A percentile compares a stretch with the other conserved stretches of the same genome.
Conservation (phyloP, 345 rosid genomes). For the Alliaria petiolata region DNA sequence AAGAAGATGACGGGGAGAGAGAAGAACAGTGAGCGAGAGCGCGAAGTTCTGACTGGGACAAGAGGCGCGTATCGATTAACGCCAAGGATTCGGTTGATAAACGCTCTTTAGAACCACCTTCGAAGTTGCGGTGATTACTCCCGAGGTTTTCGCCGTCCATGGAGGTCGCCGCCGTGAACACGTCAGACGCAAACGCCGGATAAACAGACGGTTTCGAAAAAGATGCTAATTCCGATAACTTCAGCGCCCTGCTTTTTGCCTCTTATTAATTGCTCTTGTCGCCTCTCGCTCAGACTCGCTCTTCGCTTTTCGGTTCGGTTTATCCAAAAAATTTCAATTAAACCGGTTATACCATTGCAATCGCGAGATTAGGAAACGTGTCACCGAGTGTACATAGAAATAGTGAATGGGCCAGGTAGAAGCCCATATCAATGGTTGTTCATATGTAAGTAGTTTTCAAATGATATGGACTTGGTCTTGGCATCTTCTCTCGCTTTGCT, state of each 20-base stretch:
- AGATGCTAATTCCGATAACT: background rate
- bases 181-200: constrained; percentile 1
- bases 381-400: background rate
- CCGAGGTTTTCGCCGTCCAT: constrained; percentile 29
- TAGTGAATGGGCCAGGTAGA: background rate
- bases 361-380: background rate
- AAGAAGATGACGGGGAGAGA: constrained; percentile 45
- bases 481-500: background rate
- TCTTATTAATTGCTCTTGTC: background rate
- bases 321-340: background rate
- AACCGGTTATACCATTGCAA: background rate
- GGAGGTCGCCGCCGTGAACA: constrained; percentile 42
- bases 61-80: constrained; percentile 56
- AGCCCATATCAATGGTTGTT: background rate
- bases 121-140: constrained; percentile 2
- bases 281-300: background rate
- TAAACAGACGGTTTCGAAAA: constrained; percentile 10
- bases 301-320: constrained; percentile 12
- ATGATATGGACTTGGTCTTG: background rate
- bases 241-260: background rate
- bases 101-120: constrained; percentile 4
- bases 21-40: constrained; percentile 58
- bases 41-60: constrained; percentile 64
- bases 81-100: constrained; percentile 46
- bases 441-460: background rate